These are phyloP conservation scores for Rhodosporidiobolus sp. DNA, from an alignment of 768 basidiomycete species.

Conservation along the genomic window DNA sequence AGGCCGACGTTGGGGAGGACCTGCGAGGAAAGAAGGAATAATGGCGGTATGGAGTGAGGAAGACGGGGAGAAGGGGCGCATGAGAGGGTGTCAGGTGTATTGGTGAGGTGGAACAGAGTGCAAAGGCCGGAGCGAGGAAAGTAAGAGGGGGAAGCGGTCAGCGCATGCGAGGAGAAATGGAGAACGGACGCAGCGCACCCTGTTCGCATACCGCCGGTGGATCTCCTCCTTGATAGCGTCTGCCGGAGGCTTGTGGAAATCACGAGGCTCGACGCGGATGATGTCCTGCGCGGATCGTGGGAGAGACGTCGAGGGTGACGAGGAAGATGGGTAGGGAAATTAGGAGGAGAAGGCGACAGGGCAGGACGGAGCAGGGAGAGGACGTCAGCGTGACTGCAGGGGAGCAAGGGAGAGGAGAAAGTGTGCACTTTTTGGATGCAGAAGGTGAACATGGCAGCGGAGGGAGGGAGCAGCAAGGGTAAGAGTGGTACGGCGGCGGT, in stretches of 20 bases:
- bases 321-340: background rate
- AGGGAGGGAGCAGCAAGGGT: no score
- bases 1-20: slow-evolving; percentile 87
- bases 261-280: slow-evolving; percentile 78
- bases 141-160: background rate
- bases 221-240: slow-evolving; percentile 78
- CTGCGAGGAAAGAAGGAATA: slow-evolving; percentile 49
- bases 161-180: no score
- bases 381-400: no score
- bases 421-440: slow-evolving; percentile 36
- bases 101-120: no score
- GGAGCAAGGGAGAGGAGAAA: no score
- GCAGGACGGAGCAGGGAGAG: no score
- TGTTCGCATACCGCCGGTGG: slow-evolving; percentile 93
- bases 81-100: no score
- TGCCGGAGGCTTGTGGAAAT: slow-evolving; percentile 73
- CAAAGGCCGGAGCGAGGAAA: background rate
- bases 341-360: no score
- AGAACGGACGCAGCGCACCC: slow-evolving; percentile 39
- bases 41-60: background rate
- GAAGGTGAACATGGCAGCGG: slow-evolving; percentile 40
- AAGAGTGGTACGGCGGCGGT: no score
- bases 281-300: slow-evolving; percentile 63
- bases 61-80: background rate
- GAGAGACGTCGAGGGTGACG: background rate